Conservation (phyloP, 2,329 filamentous ascomycete species). For the Aspergillus jensenii region DNA sequence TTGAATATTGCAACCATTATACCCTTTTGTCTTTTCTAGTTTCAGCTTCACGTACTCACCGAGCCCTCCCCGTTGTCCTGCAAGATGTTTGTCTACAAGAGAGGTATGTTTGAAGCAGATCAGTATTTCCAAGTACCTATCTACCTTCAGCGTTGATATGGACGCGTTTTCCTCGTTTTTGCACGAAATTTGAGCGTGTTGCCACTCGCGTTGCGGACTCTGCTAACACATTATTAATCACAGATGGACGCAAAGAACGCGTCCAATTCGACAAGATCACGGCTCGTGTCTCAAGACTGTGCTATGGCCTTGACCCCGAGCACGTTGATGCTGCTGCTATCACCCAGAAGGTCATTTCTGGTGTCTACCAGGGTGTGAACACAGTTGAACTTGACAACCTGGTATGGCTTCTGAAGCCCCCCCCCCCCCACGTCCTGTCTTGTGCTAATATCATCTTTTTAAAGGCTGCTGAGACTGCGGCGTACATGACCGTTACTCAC, state of each 20-base stretch:
- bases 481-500: conserved; percentile 99
- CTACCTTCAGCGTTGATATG: not conserved
- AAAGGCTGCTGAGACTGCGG: conserved; percentile 95
- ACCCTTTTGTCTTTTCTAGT: conserved; percentile 18
- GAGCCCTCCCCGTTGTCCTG: conserved; percentile 11
- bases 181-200: conserved; percentile 5
- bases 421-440: not conserved
- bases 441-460: conserved; percentile 22
- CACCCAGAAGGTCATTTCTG: conserved; percentile 98
- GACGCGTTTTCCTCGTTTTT: not conserved
- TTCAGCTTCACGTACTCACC: conserved; percentile 14
- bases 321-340: conserved; percentile 98
- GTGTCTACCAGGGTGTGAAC: conserved; percentile 97
- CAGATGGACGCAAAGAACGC: conserved; percentile 99
- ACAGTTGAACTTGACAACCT: conserved; percentile 96
- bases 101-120: conserved; percentile 49
- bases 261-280: conserved; percentile 99
- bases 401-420: conserved; percentile 55
- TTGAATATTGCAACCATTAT: conserved; percentile 14
- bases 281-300: conserved; percentile 92
- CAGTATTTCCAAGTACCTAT: not conserved
- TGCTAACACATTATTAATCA: conserved; percentile 21
- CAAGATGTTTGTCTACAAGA: conserved; percentile 64
- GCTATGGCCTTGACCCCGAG: conserved; percentile 92
- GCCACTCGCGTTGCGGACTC: conserved; percentile 16